These are phyloP conservation scores for Leishmania gerbilli DNA, from an alignment of 208 protist genomes.

Conservation along the genomic window DNA sequence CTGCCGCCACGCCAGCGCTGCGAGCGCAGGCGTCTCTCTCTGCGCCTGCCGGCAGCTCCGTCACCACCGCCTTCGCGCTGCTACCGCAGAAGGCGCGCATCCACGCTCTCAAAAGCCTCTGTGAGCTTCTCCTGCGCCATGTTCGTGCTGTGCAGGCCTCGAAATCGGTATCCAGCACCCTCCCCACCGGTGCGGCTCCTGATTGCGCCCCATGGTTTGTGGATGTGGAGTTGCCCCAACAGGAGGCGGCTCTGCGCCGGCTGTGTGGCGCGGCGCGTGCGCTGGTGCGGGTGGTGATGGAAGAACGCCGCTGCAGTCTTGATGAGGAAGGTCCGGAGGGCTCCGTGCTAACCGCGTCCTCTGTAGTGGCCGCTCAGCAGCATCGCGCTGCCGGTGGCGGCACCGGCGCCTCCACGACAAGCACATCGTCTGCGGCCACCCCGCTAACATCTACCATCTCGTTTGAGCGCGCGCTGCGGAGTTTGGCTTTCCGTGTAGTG, in stretches of 20 bases:
- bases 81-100: conserved; percentile 81
- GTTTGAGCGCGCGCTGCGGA: conserved; percentile 54
- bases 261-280: conserved; percentile 58
- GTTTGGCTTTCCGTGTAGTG: conserved; percentile 73
- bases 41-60: background rate
- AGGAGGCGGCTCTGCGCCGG: conserved; percentile 47
- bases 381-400: background rate
- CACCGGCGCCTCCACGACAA: background rate
- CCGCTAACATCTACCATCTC: background rate
- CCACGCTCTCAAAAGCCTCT: conserved; percentile 71
- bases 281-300: conserved; percentile 77
- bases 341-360: conserved; percentile 61
- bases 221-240: conserved; percentile 43
- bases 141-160: conserved; percentile 17
- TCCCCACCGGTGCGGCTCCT: background rate
- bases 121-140: conserved; percentile 57
- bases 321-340: conserved; percentile 65
- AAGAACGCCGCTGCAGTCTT: conserved; percentile 70
- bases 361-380: conserved; percentile 19
- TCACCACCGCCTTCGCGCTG: conserved; percentile 38
- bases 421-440: background rate
- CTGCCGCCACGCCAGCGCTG: background rate
- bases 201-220: conserved; percentile 35
- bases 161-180: background rate
- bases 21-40: background rate